Evolutionary conservation across 805 yeast genomes (phyloP), one percentile per base, ranked within the genome.

Genomic region (Komagataella mondaviorum): DNA sequence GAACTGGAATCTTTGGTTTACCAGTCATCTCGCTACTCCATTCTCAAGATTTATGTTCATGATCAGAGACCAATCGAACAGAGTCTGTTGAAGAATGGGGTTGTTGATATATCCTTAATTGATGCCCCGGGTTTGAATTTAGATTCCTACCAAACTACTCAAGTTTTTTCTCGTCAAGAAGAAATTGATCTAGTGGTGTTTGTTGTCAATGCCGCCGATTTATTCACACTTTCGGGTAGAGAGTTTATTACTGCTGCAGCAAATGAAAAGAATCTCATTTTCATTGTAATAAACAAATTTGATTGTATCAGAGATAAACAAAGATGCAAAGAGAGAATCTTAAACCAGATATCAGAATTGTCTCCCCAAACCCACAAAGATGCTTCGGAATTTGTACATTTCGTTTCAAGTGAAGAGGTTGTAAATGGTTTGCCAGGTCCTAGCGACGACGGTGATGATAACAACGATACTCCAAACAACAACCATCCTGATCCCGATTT

Each of bases 111-210:
- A 52, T 80, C 90, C 22, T 71, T 93, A 54, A 93, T 93, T 51
- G 99, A 93, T 69, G 97, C 98, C 0, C 99, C 99, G 0, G 99
- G 99, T 0, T 72, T 93, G 52, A 93, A 93, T 63, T 75, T 89
- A 75, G 97, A 91, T 60, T 86, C 93, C 4, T 85, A 84, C 59
- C 96, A 88, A 63, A 93, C 99, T 0, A 87, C 96, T 1, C 96
- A 91, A 61, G 89, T 93, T 0, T 90, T 91, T 63, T 85, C 96
- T 1, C 79, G 97, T 54, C 98, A 93, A 69, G 98, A 93, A 61
- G 99, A 93, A 61, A 93, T 93, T 55, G 99, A 93, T 64, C 73
- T 93, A 56, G 96, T 93, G 3, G 91, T 93, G 1, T 95, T 93
- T 70, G 98, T 95, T 2, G 96, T 93, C 2, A 87, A 85, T 64